Evolutionary conservation across 805 yeast genomes (phyloP).

Genomic region (Saturnispora silvae): DNA sequence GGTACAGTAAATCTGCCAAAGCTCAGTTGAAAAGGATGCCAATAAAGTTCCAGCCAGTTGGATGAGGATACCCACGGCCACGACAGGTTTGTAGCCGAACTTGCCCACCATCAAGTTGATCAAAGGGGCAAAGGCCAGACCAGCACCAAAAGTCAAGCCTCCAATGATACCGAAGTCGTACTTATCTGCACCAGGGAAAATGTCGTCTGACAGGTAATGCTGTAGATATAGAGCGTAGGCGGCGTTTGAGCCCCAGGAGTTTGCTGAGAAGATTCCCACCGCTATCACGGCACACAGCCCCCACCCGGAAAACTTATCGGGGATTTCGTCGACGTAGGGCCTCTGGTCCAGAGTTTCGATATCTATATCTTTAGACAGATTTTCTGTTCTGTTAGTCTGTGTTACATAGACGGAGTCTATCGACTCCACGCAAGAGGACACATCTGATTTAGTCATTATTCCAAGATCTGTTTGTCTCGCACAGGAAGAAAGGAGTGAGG

Average conservation of each 20-base stretch:
- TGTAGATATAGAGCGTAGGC: constrained; percentile 58
- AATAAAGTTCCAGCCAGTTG: constrained; percentile 47
- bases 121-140: constrained; percentile 39
- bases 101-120: constrained; percentile 35
- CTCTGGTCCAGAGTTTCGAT: background rate
- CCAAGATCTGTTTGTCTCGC: too few relatives aligned
- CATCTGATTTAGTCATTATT: too few relatives aligned
- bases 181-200: constrained; percentile 44
- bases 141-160: constrained; percentile 52
- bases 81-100: constrained; percentile 31
- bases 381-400: background rate
- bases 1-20: constrained; percentile 59
- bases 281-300: constrained; percentile 30
- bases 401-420: background rate
- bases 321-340: constrained; percentile 20
- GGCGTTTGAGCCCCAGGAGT: constrained; percentile 67
- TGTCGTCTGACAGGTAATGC: constrained; percentile 38
- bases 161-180: constrained; percentile 59
- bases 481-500: too few relatives aligned
- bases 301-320: constrained; percentile 68
- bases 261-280: constrained; percentile 20
- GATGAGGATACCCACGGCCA: constrained; percentile 36
- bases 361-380: background rate
- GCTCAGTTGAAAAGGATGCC: constrained; percentile 46
- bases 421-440: too few relatives aligned